Conservation (phyloP, 305 asterid species). For the Fraxinus baroniana region DNA sequence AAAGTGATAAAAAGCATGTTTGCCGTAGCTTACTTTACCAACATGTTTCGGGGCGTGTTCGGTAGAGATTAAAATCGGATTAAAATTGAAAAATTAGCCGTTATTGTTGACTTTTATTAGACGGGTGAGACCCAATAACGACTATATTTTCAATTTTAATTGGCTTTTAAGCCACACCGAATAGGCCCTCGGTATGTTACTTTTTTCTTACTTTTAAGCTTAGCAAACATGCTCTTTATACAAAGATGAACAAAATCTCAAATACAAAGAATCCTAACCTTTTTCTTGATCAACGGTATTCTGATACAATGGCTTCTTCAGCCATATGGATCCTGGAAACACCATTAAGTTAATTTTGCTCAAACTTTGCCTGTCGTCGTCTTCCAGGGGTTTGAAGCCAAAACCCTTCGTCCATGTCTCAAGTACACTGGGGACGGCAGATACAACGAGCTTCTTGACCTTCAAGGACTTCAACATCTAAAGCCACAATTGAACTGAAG, state of each 20-base stretch:
- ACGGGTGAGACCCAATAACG: no score
- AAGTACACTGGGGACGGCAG: slow-evolving; percentile 78
- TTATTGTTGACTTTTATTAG: no score
- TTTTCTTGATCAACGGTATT: slow-evolving; percentile 25
- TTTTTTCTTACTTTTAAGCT: not conserved
- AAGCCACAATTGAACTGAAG: slow-evolving; percentile 27
- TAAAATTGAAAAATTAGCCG: no score
- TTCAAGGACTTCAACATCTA: slow-evolving; percentile 74
- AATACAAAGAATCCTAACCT: slow-evolving; percentile 36
- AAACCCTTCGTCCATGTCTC: slow-evolving; percentile 90
- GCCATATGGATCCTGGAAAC: slow-evolving; percentile 87
- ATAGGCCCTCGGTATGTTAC: not conserved
- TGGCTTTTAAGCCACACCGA: no score
- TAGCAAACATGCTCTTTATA: not conserved
- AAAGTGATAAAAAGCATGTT: not conserved
- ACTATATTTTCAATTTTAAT: no score
- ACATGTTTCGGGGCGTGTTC: not conserved
- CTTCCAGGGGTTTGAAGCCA: slow-evolving; percentile 75
- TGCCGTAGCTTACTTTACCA: not conserved
- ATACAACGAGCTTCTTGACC: slow-evolving; percentile 78
- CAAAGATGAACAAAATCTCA: not conserved
- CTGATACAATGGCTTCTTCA: slow-evolving; percentile 57
- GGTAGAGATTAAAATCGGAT: no score
- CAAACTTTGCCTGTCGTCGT: slow-evolving; percentile 55
- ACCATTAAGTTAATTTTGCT: slow-evolving; percentile 80